Evolutionary conservation across 2,329 filamentous ascomycete genomes (phyloP).

Genomic region (Cordyceps pruinosa): DNA sequence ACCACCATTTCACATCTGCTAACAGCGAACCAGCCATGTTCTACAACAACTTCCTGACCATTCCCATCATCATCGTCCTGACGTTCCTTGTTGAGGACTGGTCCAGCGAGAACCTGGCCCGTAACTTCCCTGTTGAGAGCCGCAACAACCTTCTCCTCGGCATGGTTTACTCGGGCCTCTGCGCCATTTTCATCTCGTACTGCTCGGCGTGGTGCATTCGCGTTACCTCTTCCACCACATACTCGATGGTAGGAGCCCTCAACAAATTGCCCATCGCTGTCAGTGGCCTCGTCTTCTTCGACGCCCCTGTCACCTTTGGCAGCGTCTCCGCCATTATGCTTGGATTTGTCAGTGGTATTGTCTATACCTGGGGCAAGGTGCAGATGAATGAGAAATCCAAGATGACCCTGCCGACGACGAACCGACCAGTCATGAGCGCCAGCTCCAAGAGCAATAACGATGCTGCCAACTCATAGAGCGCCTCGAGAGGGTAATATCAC

Average conservation of each 20-base stretch:
- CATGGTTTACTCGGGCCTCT: conserved; percentile 84
- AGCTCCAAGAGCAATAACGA: conserved; percentile 14
- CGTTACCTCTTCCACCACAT: conserved; percentile 89
- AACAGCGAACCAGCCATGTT: conserved; percentile 66
- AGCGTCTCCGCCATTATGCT: conserved; percentile 79
- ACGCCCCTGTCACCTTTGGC: conserved; percentile 78
- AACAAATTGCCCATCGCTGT: conserved; percentile 91
- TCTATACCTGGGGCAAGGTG: conserved; percentile 51
- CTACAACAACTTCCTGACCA: conserved; percentile 93
- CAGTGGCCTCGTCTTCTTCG: conserved; percentile 82
- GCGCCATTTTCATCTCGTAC: conserved; percentile 89
- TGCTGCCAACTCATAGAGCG: conserved; percentile 10
- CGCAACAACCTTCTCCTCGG: conserved; percentile 70
- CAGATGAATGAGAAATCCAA: conserved; percentile 11
- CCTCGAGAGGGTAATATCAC: not conserved
- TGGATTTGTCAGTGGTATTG: conserved; percentile 79
- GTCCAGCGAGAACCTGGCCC: conserved; percentile 68
- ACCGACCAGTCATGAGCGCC: conserved; percentile 12
- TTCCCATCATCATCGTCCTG: conserved; percentile 72
- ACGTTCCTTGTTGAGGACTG: conserved; percentile 80
- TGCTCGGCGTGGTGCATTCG: conserved; percentile 93
- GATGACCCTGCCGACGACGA: conserved; percentile 10
- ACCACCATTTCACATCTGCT: conserved; percentile 16
- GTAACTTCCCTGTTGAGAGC: conserved; percentile 71
- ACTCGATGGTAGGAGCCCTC: conserved; percentile 89